phyloP scores from a whole-genome alignment of 768 basidiomycete genomes.

The Baorangia bicolor region DNA sequence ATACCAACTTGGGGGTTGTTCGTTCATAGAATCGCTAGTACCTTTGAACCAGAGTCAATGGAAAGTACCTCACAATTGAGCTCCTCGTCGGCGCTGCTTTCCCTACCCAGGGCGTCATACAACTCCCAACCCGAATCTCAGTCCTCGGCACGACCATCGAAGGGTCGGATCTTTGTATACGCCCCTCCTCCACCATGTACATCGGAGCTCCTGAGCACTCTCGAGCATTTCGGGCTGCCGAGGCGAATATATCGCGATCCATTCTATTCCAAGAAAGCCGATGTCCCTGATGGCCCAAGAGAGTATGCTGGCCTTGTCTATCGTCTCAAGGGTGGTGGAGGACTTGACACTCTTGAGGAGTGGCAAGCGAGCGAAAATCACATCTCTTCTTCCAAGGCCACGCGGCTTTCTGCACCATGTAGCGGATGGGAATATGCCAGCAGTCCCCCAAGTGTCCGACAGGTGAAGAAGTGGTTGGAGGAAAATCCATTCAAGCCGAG shows the following conservation, averaged over 20 bases:
- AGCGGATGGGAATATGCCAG: conserved; percentile 83
- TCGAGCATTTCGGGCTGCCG: conserved; percentile 50
- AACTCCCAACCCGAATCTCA: conserved; percentile 6
- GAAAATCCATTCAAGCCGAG: conserved; percentile 18
- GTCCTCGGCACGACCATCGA: background rate
- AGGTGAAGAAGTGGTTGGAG: conserved; percentile 55
- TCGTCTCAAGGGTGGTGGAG: conserved; percentile 61
- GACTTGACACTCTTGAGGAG: conserved; percentile 55
- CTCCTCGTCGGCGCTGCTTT: background rate
- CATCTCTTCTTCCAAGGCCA: background rate
- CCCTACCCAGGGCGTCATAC: conserved; percentile 20
- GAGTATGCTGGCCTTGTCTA: conserved; percentile 84
- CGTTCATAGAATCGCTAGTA: conserved; percentile 5
- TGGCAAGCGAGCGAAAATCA: conserved; percentile 42
- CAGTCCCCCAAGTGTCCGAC: conserved; percentile 58
- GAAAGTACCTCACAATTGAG: background rate
- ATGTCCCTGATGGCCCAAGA: conserved; percentile 64
- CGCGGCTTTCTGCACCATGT: conserved; percentile 30
- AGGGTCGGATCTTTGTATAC: conserved; percentile 42
- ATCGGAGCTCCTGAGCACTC: conserved; percentile 43
- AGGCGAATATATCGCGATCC: conserved; percentile 72
- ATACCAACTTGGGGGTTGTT: background rate
- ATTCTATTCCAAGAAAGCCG: conserved; percentile 70
- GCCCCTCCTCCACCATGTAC: conserved; percentile 48
- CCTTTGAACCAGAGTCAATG: conserved; percentile 11